These are phyloP conservation scores for Raddia distichophylla DNA, from an alignment of 176 grass and related monocot species.

Conservation along the genomic window DNA sequence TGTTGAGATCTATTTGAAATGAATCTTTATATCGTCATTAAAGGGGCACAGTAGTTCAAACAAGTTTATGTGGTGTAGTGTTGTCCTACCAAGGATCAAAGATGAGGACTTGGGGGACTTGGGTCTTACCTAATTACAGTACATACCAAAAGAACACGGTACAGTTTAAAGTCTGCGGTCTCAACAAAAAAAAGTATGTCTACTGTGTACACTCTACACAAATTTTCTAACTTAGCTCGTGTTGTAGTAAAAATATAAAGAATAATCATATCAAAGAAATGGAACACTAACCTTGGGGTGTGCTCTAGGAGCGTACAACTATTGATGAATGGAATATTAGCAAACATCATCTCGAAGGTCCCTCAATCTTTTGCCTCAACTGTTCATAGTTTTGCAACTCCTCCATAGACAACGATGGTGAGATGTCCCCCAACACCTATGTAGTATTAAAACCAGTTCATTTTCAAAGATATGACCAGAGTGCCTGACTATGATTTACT, in stretches of 20 bases:
- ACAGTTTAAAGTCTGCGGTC: background rate
- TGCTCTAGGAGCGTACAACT: background rate
- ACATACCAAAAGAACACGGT: background rate
- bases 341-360: constrained; percentile 59
- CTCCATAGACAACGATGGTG: constrained; percentile 68
- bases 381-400: constrained; percentile 67
- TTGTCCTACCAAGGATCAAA: background rate
- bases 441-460: constrained; percentile 9
- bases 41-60: background rate
- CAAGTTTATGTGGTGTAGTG: background rate
- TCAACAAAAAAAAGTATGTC: background rate
- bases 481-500: background rate
- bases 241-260: background rate
- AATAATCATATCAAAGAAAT: background rate
- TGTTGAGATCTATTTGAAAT: background rate
- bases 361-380: constrained; percentile 73
- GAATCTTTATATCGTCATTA: no score
- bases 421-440: constrained; percentile 72
- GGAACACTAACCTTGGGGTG: background rate
- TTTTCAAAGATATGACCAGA: background rate
- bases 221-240: background rate
- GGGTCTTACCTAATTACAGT: background rate
- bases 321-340: background rate
- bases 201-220: background rate
- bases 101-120: background rate